Percentiles rank a stretch among this genome's conserved stretches.
Evolutionary conservation across 139 green algal species (phyloP).

Genomic region (Picochlorum sp.): DNA sequence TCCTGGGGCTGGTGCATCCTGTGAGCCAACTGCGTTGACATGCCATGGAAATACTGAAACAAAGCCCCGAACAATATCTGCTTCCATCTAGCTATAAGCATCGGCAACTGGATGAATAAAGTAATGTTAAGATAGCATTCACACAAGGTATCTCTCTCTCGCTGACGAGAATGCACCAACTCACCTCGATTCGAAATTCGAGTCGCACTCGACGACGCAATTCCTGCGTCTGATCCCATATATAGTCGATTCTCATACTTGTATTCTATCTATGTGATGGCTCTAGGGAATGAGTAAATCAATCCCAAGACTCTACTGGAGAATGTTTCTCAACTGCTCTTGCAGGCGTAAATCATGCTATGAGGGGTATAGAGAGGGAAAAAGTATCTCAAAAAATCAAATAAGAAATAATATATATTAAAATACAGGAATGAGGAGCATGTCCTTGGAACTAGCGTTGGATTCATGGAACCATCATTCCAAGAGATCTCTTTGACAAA

Average conservation of each 20-base stretch:
- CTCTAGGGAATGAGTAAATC: too few relatives aligned
- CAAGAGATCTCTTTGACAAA: too few relatives aligned
- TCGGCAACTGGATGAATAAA: slow-evolving; percentile 44
- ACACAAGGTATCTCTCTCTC: not conserved
- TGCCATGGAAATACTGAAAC: slow-evolving; percentile 85
- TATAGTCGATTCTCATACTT: not conserved
- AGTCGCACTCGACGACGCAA: slow-evolving; percentile 29
- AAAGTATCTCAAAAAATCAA: too few relatives aligned
- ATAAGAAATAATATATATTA: too few relatives aligned
- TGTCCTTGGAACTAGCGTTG: too few relatives aligned
- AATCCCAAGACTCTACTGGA: too few relatives aligned
- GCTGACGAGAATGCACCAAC: not conserved
- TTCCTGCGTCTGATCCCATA: slow-evolving; percentile 1
- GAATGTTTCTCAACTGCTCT: too few relatives aligned
- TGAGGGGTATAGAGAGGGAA: too few relatives aligned
- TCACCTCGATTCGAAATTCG: slow-evolving; percentile 53
- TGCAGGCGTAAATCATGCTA: too few relatives aligned
- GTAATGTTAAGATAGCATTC: not conserved
- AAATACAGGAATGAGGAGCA: too few relatives aligned
- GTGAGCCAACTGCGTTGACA: slow-evolving; percentile 79
- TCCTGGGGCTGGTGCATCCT: slow-evolving; percentile 58
- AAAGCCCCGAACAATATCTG: slow-evolving; percentile 59
- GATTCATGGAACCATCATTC: too few relatives aligned
- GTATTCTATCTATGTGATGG: not conserved
- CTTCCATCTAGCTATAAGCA: slow-evolving; percentile 65